Base-by-base conservation (phyloP, 352 stramenopile species). In the Pythium aquatile region DNA sequence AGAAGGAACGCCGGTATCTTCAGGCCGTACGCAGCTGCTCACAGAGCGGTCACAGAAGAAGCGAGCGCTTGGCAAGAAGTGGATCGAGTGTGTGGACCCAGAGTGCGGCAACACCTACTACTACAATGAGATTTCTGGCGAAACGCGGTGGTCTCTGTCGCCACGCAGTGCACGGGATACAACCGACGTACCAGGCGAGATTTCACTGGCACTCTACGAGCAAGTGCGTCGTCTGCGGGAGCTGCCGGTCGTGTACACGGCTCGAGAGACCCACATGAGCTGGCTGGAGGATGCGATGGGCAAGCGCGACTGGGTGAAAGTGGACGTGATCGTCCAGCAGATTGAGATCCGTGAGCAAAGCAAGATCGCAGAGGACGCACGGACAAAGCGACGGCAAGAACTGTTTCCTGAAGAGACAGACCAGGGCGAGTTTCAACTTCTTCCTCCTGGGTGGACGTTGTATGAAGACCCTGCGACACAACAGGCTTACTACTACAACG, bases 121-220 rank as follows among this genome's bases (percentile, higher is more conserved):
- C 61, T 96, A 93, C 73, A 98, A 98, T 61, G 88, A 89, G 58
- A 76, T 91, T 60, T 97, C 83, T 26, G 82, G 94, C 29, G 85
- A 98, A 66, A 83, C 77, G 7, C 76, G 85, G 52, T 97, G 89
- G 91, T 93, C 85, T 24, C 68, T 94, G 17, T 91, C 84, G 5
- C 86, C 86, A 24, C 78, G 82, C 2, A 93, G 81, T 55, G 81
- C 84, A 37, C 73, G 75, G 0, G 82, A 93, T 56, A 71, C 56
- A 2, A 70, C 66, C 1, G 77, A 90, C 44, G 47, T 40, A 0
- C 67, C 78, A n/a, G 74, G 82, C 17, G 77, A 90, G 40, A 90
- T 93, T 35, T 75, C 85, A 1, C 62, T 93, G 32, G 75, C 73
- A 20, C 59, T 93, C 6, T 75, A 77, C 29, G 72, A 74, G 16